Base-by-base conservation (phyloP, 257 asterid species). In the Fraxinus excelsior region DNA sequence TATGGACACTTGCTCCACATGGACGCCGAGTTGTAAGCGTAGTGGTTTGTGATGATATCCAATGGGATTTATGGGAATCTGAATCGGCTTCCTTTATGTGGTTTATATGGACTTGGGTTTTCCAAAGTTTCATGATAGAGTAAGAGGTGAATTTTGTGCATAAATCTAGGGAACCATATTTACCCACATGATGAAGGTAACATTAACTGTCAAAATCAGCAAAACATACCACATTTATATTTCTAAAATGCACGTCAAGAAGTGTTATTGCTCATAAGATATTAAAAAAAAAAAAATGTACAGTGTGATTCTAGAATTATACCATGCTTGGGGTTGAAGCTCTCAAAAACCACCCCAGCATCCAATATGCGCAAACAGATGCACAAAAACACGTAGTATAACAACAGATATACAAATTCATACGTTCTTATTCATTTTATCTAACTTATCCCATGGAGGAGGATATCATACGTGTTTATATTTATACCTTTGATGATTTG, bases 401-500 rank as follows among this genome's bases (percentile, higher is more conserved):
- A 3, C 34, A 62, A 62, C 29, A 21, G 28, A 58, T 23, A 58
- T n/a, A 62, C 31, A 62, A 62, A 62, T 25, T 11, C 14, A 25
- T 23, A 60, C 10, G 2, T 3, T 3, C 14, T 25, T 23, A 60
- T 60, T 21, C 32, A 25, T 10, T 56, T 7, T 60, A 23, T 60
- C 67, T 23, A 21, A 60, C 67, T 60, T 29, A 25, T 23, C 3
- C 16, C 32, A 25, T 13, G 31, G 67, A 62, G 29, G 31, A 21
- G 14, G n/a, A 25, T 62, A 11, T 11, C 9, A 10, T 62, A 10
- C 12, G 10, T n/a, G n/a, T n/a, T n/a, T n/a, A n/a, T n/a, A n/a
- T n/a, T n/a, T n/a, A n/a, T 35, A 93, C 98, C 98, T 84, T 75
- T 68, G 53, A 82, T 46, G 77, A 91, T 83, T 75, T 88, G 88